A percentile compares a stretch with the other conserved stretches of the same genome.
These are phyloP conservation scores for Leccinum angustisporum DNA, from an alignment of 1,284 basidiomycete species.

Conservation along the genomic window DNA sequence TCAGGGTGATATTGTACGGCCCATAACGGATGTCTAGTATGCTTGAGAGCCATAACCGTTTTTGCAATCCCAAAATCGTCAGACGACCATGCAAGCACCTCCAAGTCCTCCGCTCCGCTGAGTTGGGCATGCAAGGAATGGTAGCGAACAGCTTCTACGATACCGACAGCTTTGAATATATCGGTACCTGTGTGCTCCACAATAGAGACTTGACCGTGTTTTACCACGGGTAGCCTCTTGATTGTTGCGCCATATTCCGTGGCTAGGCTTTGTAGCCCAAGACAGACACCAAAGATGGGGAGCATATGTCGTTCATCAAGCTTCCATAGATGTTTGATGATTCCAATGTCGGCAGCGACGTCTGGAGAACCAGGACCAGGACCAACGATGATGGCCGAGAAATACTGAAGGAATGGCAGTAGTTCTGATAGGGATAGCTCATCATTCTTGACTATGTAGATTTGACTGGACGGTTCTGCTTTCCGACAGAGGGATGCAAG, in stretches of 20 bases:
- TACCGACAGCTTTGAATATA: conserved; percentile 62
- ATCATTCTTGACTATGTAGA: conserved; percentile 76
- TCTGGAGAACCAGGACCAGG: conserved; percentile 83
- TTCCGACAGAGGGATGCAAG: conserved; percentile 63
- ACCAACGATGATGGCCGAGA: conserved; percentile 71
- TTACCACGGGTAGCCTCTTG: conserved; percentile 55
- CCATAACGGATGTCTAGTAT: conserved; percentile 76
- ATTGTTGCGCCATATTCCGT: conserved; percentile 72
- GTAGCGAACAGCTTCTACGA: conserved; percentile 81
- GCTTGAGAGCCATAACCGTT: conserved; percentile 71
- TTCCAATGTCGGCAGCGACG: conserved; percentile 58
- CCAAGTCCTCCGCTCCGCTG: conserved; percentile 44
- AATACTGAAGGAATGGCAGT: conserved; percentile 51
- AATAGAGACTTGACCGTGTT: conserved; percentile 80
- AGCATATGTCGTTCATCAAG: conserved; percentile 50
- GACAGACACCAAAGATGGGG: conserved; percentile 86
- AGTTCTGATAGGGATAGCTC: conserved; percentile 51
- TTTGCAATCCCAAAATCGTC: conserved; percentile 63
- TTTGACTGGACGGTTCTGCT: conserved; percentile 55
- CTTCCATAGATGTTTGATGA: conserved; percentile 68
- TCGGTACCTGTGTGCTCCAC: conserved; percentile 57
- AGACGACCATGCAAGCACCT: conserved; percentile 66
- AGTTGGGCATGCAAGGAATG: conserved; percentile 70
- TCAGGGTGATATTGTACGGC: conserved; percentile 98
- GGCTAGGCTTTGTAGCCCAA: conserved; percentile 90